Conservation (phyloP, 1,284 basidiomycete species). For the Ceratobasidium sp. region DNA sequence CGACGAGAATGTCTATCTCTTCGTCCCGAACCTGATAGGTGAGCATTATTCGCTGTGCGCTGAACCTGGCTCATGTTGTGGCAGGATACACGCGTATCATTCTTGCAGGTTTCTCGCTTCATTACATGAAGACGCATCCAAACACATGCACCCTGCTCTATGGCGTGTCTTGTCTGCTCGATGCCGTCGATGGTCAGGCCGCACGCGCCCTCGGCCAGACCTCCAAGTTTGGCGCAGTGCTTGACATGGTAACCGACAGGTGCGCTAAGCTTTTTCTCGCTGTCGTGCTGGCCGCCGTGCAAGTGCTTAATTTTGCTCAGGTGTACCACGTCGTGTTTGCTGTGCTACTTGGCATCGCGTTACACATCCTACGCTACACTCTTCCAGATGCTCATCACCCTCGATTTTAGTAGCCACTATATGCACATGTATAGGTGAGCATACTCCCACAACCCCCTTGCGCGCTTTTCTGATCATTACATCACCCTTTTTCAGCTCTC, state of each 20-base stretch:
- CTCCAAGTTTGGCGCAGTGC: slow-evolving; percentile 95
- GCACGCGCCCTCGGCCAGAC: slow-evolving; percentile 91
- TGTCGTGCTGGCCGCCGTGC: neutral
- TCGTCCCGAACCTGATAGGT: slow-evolving; percentile 97
- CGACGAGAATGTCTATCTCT: slow-evolving; percentile 94
- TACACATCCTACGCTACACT: slow-evolving; percentile 85
- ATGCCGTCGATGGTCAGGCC: slow-evolving; percentile 94
- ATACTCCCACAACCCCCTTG: neutral
- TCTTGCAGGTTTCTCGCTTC: slow-evolving; percentile 88
- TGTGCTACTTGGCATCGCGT: slow-evolving; percentile 92
- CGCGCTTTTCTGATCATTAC: neutral
- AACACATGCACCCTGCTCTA: slow-evolving; percentile 93
- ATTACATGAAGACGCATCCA: slow-evolving; percentile 95
- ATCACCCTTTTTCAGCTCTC: slow-evolving; percentile 68
- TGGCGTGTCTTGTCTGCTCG: slow-evolving; percentile 91
- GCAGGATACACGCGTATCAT: slow-evolving; percentile 92
- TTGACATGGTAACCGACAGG: slow-evolving; percentile 99
- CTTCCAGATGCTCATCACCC: slow-evolving; percentile 95
- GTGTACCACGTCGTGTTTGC: slow-evolving; percentile 94
- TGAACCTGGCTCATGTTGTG: slow-evolving; percentile 12
- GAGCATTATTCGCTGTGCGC: slow-evolving; percentile 49
- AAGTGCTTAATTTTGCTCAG: slow-evolving; percentile 64
- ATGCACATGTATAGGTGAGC: slow-evolving; percentile 99
- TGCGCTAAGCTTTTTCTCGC: slow-evolving; percentile 55
- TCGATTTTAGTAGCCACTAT: slow-evolving; percentile 99